A percentile compares a stretch with the other conserved stretches of the same genome.
phyloP scores from a whole-genome alignment of 116 monocot species.

The Trichopus zeylanicus region DNA sequence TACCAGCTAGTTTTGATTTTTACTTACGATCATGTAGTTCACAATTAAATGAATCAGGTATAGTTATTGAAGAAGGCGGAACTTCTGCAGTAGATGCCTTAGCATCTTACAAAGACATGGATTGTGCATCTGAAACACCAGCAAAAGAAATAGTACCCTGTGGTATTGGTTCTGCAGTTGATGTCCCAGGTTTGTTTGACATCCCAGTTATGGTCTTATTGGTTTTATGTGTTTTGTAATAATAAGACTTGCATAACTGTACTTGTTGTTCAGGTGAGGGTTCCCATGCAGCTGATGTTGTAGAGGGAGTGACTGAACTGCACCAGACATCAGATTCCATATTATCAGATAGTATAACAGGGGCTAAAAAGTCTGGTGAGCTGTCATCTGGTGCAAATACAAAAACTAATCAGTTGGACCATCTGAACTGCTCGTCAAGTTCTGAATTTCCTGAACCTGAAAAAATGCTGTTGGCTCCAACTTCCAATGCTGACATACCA shows the following conservation, averaged over 20 bases:
- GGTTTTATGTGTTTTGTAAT: not conserved
- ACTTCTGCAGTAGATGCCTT: slow-evolving; percentile 16
- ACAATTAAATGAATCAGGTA: slow-evolving; percentile 10
- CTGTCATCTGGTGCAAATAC: slow-evolving; percentile 9
- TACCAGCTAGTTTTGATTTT: slow-evolving; percentile 12
- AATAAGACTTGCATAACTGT: not conserved
- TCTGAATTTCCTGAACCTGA: slow-evolving; percentile 81
- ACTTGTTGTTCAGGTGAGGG: slow-evolving; percentile 18
- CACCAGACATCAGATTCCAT: slow-evolving; percentile 13
- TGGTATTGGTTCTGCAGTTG: slow-evolving; percentile 18
- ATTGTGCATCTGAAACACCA: slow-evolving; percentile 13
- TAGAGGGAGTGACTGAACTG: slow-evolving; percentile 1
- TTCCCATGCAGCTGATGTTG: slow-evolving; percentile 2
- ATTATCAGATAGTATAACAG: not conserved
- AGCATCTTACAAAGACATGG: slow-evolving; percentile 7
- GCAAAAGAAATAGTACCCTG: slow-evolving; percentile 9
- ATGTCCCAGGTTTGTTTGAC: slow-evolving; percentile 38
- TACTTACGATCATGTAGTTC: slow-evolving; percentile 22
- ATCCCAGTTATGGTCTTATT: not conserved
- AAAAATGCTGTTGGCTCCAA: slow-evolving; percentile 59
- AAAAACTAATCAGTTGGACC: slow-evolving; percentile 22
- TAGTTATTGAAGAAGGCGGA: slow-evolving; percentile 5
- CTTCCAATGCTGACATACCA: slow-evolving; percentile 17
- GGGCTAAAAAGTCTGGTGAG: slow-evolving; percentile 15
- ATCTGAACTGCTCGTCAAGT: slow-evolving; percentile 35